Base-by-base conservation (phyloP, 2,329 filamentous ascomycete genomes). In the Claviceps citrina region DNA sequence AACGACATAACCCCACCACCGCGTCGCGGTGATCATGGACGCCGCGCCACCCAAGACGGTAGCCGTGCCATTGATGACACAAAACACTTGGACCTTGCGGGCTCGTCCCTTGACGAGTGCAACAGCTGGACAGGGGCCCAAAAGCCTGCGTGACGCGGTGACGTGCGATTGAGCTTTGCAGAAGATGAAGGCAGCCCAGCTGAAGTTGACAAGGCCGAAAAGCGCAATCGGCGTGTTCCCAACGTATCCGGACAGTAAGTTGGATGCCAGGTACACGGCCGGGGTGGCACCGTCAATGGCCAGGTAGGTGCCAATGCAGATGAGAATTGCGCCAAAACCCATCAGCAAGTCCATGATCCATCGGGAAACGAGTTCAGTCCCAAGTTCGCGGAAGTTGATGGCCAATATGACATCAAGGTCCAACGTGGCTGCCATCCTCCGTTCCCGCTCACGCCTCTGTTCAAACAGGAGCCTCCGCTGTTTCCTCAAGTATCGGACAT, bases 241-340 rank as follows among this genome's bases (percentile, higher is more conserved):
- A 15, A 75, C 56, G 43, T 72, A 73, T 1, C 71, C 71, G 0
- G 70, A 72, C 0, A 74, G 50, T 2, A 73, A 50, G 40, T 75
- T 75, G 47, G 65, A 71, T 0, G 65, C 62, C 0, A 53, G 4
- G 41, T 54, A 74, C 0, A 72, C 57, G 0, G 27, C 43, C 0
- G 24, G 52, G 36, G 71, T 57, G 0, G 57, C 62, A 1, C 71
- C 70, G 1, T 57, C 66, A 13, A 73, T 71, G 8, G 71, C 71
- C 62, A 74, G 61, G 42, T 65, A 59, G 0, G 71, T 72, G 7
- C 71, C 71, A 0, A 61, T 48, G 5, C 63, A 65, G 13, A 75
- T 70, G 3, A 72, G 47, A 1, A 73, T 41, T 0, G 68, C 63
- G 0, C 67, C 68, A 13, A 62, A 52, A 0, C 70, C 71, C 56